phyloP scores from a whole-genome alignment of 495 filamentous ascomycete species.

The Rostrohypoxylon terebratum region DNA sequence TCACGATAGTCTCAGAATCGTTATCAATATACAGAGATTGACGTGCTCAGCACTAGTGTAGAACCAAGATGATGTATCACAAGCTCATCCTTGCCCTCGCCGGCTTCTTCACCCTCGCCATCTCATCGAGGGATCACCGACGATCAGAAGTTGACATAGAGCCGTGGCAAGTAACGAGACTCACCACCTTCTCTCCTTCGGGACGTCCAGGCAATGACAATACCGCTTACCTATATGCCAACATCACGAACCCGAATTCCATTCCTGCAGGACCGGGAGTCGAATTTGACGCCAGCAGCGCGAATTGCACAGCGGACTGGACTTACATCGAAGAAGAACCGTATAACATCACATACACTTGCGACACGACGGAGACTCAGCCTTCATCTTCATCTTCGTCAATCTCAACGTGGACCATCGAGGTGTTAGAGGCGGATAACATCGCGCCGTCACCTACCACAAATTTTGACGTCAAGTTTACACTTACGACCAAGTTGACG shows the following conservation, averaged over 20 bases:
- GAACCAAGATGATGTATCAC: constrained; percentile 18
- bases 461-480: constrained; percentile 32
- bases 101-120: constrained; percentile 21
- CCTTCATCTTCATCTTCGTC: neutral
- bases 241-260: constrained; percentile 30
- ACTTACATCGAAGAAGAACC: neutral
- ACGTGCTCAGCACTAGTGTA: neutral
- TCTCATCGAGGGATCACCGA: constrained; percentile 1
- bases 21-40: neutral
- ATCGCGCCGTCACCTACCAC: constrained; percentile 14
- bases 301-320: constrained; percentile 31
- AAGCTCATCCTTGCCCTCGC: constrained; percentile 21
- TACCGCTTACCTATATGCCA: neutral
- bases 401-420: constrained; percentile 31
- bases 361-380: constrained; percentile 2
- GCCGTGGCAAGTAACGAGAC: constrained; percentile 30
- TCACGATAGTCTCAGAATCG: neutral
- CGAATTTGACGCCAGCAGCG: constrained; percentile 17
- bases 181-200: constrained; percentile 27
- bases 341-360: constrained; percentile 13
- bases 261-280: constrained; percentile 15
- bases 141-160: neutral
- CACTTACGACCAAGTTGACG: constrained; percentile 25
- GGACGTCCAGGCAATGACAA: constrained; percentile 22
- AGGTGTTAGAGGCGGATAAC: constrained; percentile 19